Conservation (phyloP, 1,284 basidiomycete genomes). For the Cutaneotrichosporon sp. region DNA sequence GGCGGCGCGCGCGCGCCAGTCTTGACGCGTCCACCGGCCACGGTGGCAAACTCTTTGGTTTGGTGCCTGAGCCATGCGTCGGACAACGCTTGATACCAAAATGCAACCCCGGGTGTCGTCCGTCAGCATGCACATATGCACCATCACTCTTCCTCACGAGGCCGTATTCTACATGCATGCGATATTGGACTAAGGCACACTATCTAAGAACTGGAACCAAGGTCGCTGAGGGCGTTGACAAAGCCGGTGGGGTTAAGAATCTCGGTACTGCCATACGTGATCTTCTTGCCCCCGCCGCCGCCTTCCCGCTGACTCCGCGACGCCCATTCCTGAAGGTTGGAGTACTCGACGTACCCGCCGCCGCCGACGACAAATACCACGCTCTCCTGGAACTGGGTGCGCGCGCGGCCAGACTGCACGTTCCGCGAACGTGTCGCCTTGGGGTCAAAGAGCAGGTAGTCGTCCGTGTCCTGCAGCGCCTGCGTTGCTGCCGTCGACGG, state of each 20-base stretch:
- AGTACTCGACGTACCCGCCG: slow-evolving; percentile 95
- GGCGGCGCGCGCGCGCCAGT: no score
- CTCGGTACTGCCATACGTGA: slow-evolving; percentile 95
- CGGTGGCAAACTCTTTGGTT: neutral
- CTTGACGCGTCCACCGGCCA: neutral
- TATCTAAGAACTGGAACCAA: slow-evolving; percentile 27
- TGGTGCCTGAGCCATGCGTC: neutral
- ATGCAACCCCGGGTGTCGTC: no score
- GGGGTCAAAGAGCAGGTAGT: slow-evolving; percentile 91
- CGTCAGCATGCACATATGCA: no score
- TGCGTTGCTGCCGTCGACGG: slow-evolving; percentile 85
- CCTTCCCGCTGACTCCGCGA: slow-evolving; percentile 52
- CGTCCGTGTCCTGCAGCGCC: slow-evolving; percentile 91
- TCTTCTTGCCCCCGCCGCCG: slow-evolving; percentile 60
- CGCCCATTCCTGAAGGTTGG: slow-evolving; percentile 90
- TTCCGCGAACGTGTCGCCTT: slow-evolving; percentile 59
- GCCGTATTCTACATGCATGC: slow-evolving; percentile 14
- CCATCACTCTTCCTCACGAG: neutral
- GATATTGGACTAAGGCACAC: neutral
- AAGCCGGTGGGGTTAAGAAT: slow-evolving; percentile 86
- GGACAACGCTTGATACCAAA: no score
- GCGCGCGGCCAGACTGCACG: slow-evolving; percentile 49
- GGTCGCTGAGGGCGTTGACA: slow-evolving; percentile 50
- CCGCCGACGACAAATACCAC: slow-evolving; percentile 96
- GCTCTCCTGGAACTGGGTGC: slow-evolving; percentile 70